Base-by-base conservation (phyloP, 2,329 filamentous ascomycete genomes). In the Ilyonectria mors-panacis region DNA sequence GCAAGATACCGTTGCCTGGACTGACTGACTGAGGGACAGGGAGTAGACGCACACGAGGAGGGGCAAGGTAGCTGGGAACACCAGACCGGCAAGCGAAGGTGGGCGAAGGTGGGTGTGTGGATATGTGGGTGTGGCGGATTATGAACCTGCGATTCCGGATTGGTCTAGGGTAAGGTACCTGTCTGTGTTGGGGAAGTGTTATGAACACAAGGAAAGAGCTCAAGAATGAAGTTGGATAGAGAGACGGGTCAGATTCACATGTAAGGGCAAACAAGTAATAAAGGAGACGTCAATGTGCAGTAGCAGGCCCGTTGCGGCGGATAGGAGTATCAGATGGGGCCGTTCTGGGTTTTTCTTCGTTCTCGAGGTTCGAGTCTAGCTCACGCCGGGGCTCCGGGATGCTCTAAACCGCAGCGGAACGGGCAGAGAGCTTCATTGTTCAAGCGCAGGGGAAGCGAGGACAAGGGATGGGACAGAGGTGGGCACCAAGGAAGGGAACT, bases 61-160 rank as follows among this genome's bases (percentile, higher is more conserved):
- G 73, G 73, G 73, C 73, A 72, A 66, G 69, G 62, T 51, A 65
- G 50, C 66, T 64, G 64, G 66, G 70, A 61, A 62, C 58, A 50
- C 62, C 56, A 65, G 26, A 57, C 66, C 48, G 30, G 45, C 62
- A 62, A 35, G 59, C 47, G 35, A 61, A 39, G 59, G 51, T 19
- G 50, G 51, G 50, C 50, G 30, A n/a, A 23, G 47, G 35, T 51
- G 57, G 57, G 45, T 45, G 47, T 50, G 58, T 60, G 47, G 58
- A 37, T 19, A 44, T 54, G 51, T 26, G 47, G 39, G 28, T 45
- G 28, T n/a, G 28, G 55, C 54, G 37, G 61, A 57, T 42, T n/a
- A 42, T 42, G 39, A 42, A 42, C 39, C 15, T 42, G 39, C 50
- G 33, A 28, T 35, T 42, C n/a, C 42, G 44, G 23, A 50, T 62